A percentile compares a stretch with the other conserved stretches of the same genome.
Evolutionary conservation across 1,139 yeast species (phyloP).

Genomic region (Kluyveromyces sp.): DNA sequence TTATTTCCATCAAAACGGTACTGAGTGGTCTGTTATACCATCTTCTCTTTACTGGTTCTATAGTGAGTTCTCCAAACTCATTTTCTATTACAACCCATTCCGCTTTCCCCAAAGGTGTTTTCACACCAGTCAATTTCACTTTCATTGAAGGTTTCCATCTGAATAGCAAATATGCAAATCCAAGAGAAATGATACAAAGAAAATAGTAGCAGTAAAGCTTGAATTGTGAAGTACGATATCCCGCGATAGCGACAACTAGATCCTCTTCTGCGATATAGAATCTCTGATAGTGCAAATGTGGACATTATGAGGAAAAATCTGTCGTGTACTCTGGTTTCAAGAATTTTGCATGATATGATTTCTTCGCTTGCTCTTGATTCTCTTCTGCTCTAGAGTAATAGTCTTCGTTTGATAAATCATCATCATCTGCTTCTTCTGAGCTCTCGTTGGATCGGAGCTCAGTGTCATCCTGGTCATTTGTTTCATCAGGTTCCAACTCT

Average conservation of each 20-base stretch:
- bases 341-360: constrained; percentile 22
- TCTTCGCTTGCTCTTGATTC: constrained; percentile 15
- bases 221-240: constrained; percentile 52
- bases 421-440: constrained; percentile 10
- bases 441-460: constrained; percentile 17
- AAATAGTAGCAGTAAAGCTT: constrained; percentile 44
- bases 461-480: constrained; percentile 14
- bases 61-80: constrained; percentile 78
- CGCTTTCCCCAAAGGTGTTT: constrained; percentile 65
- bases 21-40: constrained; percentile 69
- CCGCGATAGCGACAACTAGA: constrained; percentile 87
- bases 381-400: constrained; percentile 22
- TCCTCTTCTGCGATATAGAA: constrained; percentile 95
- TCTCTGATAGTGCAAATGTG: constrained; percentile 53
- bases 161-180: constrained; percentile 61
- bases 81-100: constrained; percentile 94
- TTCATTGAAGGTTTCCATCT: constrained; percentile 83
- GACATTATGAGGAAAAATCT: constrained; percentile 38
- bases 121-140: constrained; percentile 58
- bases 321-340: constrained; percentile 31
- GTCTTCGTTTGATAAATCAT: constrained; percentile 19
- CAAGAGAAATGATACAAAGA: constrained; percentile 54
- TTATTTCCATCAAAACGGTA: constrained; percentile 41
- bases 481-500: constrained; percentile 30
- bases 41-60: constrained; percentile 46